Base-by-base conservation (phyloP, 441 rosid genomes). In the Pelargonium citronellum region DNA sequence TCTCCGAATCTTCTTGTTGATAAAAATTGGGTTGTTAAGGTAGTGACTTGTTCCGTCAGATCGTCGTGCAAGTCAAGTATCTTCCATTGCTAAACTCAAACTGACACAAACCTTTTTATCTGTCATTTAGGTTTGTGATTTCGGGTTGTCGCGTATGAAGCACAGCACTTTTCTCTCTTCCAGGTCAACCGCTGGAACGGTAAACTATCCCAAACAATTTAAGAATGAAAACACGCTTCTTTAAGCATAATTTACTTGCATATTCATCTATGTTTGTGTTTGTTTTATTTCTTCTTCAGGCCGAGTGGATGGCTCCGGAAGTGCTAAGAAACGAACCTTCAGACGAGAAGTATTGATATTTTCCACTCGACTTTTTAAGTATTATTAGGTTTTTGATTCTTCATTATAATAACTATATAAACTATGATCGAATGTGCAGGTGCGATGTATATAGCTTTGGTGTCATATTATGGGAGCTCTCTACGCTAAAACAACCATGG, bases 281-380 rank as follows among this genome's bases (percentile, higher is more conserved):
- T 94, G 91, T 20, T 75, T 30, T 70, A 8, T 53, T 47, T 67
- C 10, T 78, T 75, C 63, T 78, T 80, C 83, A 94, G 99, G 97
- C 99, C 51, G 99, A 94, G 83, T 94, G 99, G 99, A 94, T 94
- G 97, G 99, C 99, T 74, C 99, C 99, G 30, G 99, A 94, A 85
- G 96, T 94, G 77, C 92, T 94, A 47, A 84, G 92, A 85, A 94
- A 94, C 67, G 97, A 94, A 79, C 99, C 94, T 77, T 90, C 97
- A 72, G 77, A 91, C 73, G 99, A 94, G 81, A 94, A 94, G 99
- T 94, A 91, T 49, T 82, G 64, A 4, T 66, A 75, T 77, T 51
- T 39, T 43, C 53, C 63, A 44, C 0, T 55, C 2, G 39, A 60
- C 30, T 22, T 41, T 34, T 37, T n/a, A 10, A 53, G 67, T 70